phyloP scores from a whole-genome alignment of 2,329 filamentous ascomycete genomes.

The Setomelanomma holmii region DNA sequence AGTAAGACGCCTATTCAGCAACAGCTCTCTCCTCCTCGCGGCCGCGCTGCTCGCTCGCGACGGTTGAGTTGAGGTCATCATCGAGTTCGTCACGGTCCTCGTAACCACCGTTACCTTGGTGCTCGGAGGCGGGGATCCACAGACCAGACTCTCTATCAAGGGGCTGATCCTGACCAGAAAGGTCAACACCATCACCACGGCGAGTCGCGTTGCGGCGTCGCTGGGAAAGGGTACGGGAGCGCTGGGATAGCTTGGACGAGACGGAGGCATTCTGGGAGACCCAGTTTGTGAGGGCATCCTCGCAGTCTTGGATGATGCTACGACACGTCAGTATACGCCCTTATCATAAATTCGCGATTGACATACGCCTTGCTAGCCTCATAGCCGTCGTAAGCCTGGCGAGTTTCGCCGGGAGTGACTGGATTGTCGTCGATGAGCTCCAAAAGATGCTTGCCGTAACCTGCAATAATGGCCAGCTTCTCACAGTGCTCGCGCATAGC shows the following conservation, averaged over 20 bases:
- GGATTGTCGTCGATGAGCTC: slow-evolving; percentile 96
- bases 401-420: slow-evolving; percentile 95
- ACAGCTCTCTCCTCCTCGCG: slow-evolving; percentile 56
- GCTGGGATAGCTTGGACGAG: slow-evolving; percentile 83
- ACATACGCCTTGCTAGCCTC: slow-evolving; percentile 87
- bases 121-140: slow-evolving; percentile 80
- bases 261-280: slow-evolving; percentile 89
- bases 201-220: slow-evolving; percentile 72
- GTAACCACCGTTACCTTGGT: slow-evolving; percentile 64
- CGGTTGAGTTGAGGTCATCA: slow-evolving; percentile 57
- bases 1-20: slow-evolving; percentile 36
- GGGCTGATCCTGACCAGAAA: slow-evolving; percentile 81
- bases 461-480: slow-evolving; percentile 97
- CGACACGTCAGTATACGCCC: slow-evolving; percentile 23
- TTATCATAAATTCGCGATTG: neutral
- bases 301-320: slow-evolving; percentile 97
- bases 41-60: slow-evolving; percentile 53
- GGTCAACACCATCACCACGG: slow-evolving; percentile 76
- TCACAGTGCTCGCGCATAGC: slow-evolving; percentile 96
- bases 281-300: slow-evolving; percentile 97
- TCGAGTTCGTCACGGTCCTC: slow-evolving; percentile 70
- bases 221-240: slow-evolving; percentile 86
- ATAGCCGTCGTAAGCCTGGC: slow-evolving; percentile 95
- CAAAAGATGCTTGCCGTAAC: slow-evolving; percentile 97
- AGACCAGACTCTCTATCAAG: slow-evolving; percentile 78